Percentiles rank a stretch among this genome's conserved stretches.
These are phyloP conservation scores for Starmera caribaea DNA, from an alignment of 805 yeast species.

Conservation along the genomic window DNA sequence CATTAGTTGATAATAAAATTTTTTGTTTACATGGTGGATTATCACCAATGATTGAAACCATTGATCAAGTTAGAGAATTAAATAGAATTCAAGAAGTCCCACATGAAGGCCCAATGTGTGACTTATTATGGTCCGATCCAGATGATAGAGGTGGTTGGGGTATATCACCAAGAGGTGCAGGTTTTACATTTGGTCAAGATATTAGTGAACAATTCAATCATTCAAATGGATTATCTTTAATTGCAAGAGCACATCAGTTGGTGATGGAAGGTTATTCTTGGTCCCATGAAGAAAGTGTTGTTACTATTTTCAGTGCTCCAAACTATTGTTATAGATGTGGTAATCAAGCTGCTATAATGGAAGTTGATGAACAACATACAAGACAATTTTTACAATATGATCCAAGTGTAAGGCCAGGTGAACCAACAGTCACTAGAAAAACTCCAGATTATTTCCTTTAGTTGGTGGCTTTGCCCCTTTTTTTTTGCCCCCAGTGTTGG, in stretches of 20 bases:
- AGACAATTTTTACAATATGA: slow-evolving; percentile 92
- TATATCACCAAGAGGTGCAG: slow-evolving; percentile 96
- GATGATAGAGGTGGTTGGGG: slow-evolving; percentile 99
- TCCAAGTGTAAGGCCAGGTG: slow-evolving; percentile 95
- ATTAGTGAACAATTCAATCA: slow-evolving; percentile 90
- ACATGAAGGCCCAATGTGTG: slow-evolving; percentile 98
- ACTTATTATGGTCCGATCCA: slow-evolving; percentile 92
- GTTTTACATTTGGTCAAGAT: slow-evolving; percentile 96
- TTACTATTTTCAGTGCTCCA: slow-evolving; percentile 91
- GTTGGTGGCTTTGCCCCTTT: slow-evolving; percentile 8
- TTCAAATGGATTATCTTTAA: slow-evolving; percentile 71
- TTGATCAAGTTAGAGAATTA: slow-evolving; percentile 84
- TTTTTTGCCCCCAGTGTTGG: neutral
- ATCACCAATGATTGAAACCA: slow-evolving; percentile 88
- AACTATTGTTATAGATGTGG: slow-evolving; percentile 97
- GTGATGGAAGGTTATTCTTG: slow-evolving; percentile 97
- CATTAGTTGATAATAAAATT: slow-evolving; percentile 81
- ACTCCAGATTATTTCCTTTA: slow-evolving; percentile 94
- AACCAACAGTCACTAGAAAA: slow-evolving; percentile 93
- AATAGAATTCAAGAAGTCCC: slow-evolving; percentile 95
- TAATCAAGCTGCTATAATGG: slow-evolving; percentile 97
- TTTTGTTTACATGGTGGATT: slow-evolving; percentile 93
- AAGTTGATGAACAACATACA: slow-evolving; percentile 88
- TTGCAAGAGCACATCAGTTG: slow-evolving; percentile 93
- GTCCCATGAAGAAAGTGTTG: slow-evolving; percentile 92